Evolutionary conservation across 192 early-diverging fungal genomes (phyloP).

Genomic region (Oehlia diaphana): DNA sequence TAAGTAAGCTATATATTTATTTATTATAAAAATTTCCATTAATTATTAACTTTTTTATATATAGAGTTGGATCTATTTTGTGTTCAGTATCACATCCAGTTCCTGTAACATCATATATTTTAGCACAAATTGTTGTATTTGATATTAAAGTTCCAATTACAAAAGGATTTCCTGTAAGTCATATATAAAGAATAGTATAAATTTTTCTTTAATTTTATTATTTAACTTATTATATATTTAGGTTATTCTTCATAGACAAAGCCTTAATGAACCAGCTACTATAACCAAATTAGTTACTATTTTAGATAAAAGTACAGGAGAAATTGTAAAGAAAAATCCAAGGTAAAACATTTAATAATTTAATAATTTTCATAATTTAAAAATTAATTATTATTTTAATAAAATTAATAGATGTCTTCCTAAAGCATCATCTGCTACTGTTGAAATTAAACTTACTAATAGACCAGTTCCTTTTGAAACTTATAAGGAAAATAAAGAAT

Average conservation of each 20-base stretch:
- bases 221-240: constrained; percentile 28
- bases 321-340: constrained; percentile 84
- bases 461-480: constrained; percentile 83
- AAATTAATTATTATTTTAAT: neutral
- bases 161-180: constrained; percentile 79
- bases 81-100: constrained; percentile 72
- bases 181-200: neutral
- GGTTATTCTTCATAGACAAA: constrained; percentile 85
- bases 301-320: constrained; percentile 81
- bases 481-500: constrained; percentile 81
- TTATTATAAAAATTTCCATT: constrained; percentile 13
- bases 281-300: constrained; percentile 75
- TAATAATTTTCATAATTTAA: neutral
- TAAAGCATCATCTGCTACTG: constrained; percentile 70
- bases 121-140: constrained; percentile 91
- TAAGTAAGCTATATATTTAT: constrained; percentile 39
- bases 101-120: constrained; percentile 73
- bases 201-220: neutral
- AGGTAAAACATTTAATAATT: constrained; percentile 36
- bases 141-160: constrained; percentile 92
- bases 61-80: constrained; percentile 78
- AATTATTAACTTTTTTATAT: constrained; percentile 23
- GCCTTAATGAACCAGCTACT: constrained; percentile 74
- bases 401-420: constrained; percentile 40
- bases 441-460: constrained; percentile 73